Evolutionary conservation across 345 rosid genomes (phyloP), one percentile per base, ranked within the genome.

Genomic region (Gossypium rotundifolium): DNA sequence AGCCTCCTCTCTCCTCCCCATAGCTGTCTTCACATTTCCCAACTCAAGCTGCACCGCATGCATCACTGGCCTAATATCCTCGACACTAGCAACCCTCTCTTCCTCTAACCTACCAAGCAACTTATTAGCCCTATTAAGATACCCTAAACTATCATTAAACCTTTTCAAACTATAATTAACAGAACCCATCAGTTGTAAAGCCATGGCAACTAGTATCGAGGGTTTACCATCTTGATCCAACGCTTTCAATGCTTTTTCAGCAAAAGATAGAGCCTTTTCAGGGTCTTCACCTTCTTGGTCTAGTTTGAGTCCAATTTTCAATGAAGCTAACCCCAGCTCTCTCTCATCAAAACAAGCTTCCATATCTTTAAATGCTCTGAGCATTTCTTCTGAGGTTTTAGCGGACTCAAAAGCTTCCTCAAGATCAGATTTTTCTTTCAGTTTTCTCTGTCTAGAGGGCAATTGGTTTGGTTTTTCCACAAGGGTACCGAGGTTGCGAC

Each of bases 1-100:
- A 58, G 97, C 99, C 82, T 93, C 99, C 77, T 95, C 99, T 72
- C 96, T 74, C 80, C 97, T 87, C 20, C 98, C 99, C 89, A 91
- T 88, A 2, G 97, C 97, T 0, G 93, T 89, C 81, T 95, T 91
- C 51, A 88, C 98, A 77, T 90, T 90, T 0, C 96, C 91, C 70
- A 91, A 85, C 87, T 87, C 96, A 23, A 90, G 92, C 52, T 90
- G 86, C 81, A 93, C 98, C 0, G 97, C 94, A 48, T 89, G 96
- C 77, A 83, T 68, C 76, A 93, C 88, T 0, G 98, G 92, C 77
- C 86, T 81, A 58, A 91, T 77, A 40, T 91, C 93, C 64, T 89
- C 92, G 44, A 69, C 76, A 61, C 79, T 65, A 71, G 33, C 54
- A 38, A 54, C 78, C 29, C 82, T 91, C 64, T 86, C 94, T 45